phyloP scores from a whole-genome alignment of 2,329 filamentous ascomycete genomes.

The Orbilia quercus region DNA sequence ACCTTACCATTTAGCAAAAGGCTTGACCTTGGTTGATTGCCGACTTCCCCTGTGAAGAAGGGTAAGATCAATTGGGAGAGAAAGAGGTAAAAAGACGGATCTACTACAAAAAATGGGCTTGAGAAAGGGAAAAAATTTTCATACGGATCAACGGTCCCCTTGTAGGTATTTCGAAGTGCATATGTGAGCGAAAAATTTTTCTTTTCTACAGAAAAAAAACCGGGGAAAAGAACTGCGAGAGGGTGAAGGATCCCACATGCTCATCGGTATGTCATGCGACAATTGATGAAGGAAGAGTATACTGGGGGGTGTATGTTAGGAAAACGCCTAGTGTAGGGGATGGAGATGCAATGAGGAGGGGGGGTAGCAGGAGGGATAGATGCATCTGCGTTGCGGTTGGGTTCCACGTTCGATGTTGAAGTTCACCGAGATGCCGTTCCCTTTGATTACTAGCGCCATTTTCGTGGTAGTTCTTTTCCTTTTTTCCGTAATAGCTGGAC shows the following conservation, averaged over 20 bases:
- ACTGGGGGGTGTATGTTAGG: not conserved
- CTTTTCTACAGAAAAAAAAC: not conserved
- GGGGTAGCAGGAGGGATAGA: conserved; percentile 6
- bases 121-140: too few relatives aligned
- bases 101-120: too few relatives aligned
- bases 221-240: too few relatives aligned
- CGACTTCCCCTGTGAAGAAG: conserved; percentile 31
- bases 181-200: conserved; percentile 7
- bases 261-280: not conserved
- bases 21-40: conserved; percentile 29
- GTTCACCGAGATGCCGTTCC: conserved; percentile 31
- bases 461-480: conserved; percentile 15
- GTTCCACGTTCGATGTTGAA: conserved; percentile 31
- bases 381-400: conserved; percentile 39
- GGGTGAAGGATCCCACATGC: too few relatives aligned
- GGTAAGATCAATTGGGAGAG: too few relatives aligned
- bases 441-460: conserved; percentile 40
- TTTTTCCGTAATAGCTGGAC: not conserved
- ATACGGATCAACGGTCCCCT: conserved; percentile 31
- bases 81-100: not conserved
- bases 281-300: not conserved
- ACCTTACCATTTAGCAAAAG: conserved; percentile 16
- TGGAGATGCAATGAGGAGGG: too few relatives aligned
- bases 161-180: not conserved
- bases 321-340: too few relatives aligned